Evolutionary conservation across 768 basidiomycete species (phyloP).

Genomic region (Rhodocollybia butyracea): DNA sequence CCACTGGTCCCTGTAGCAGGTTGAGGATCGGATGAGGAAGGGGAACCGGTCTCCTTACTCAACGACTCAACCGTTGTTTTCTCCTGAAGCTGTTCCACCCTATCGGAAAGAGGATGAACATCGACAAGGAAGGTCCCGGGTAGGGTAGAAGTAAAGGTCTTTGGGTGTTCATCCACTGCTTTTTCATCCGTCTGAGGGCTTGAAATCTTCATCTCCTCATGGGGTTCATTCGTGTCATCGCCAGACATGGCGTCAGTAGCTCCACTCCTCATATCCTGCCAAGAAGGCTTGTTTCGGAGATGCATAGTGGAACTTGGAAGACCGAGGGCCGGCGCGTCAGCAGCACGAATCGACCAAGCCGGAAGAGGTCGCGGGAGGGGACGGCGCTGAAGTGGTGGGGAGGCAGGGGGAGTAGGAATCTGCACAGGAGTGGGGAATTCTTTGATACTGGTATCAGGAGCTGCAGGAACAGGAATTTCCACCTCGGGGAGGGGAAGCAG

Average conservation of each 20-base stretch:
- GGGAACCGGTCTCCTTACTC: background rate
- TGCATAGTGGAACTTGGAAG: conserved; percentile 12
- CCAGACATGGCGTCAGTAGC: background rate
- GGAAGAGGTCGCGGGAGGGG: conserved; percentile 13
- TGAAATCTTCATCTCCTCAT: background rate
- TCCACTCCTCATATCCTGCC: background rate
- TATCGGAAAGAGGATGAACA: conserved; percentile 2
- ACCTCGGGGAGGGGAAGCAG: conserved; percentile 36
- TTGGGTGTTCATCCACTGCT: background rate
- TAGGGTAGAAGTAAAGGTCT: conserved; percentile 14
- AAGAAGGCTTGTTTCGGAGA: background rate
- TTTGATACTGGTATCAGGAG: conserved; percentile 14
- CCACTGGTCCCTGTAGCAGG: background rate
- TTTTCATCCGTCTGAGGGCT: conserved; percentile 4
- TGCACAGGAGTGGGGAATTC: conserved; percentile 18
- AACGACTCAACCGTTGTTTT: background rate
- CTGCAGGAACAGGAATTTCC: conserved; percentile 11
- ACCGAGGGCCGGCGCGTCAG: conserved; percentile 40
- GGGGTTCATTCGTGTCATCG: background rate
- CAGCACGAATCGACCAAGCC: conserved; percentile 40
- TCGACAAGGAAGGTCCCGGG: conserved; percentile 27
- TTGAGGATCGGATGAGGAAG: background rate
- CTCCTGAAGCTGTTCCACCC: background rate
- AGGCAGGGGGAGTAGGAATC: conserved; percentile 43
- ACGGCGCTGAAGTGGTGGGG: conserved; percentile 24